Base-by-base conservation (phyloP, 805 yeast species). In the Saturnispora hagleri region DNA sequence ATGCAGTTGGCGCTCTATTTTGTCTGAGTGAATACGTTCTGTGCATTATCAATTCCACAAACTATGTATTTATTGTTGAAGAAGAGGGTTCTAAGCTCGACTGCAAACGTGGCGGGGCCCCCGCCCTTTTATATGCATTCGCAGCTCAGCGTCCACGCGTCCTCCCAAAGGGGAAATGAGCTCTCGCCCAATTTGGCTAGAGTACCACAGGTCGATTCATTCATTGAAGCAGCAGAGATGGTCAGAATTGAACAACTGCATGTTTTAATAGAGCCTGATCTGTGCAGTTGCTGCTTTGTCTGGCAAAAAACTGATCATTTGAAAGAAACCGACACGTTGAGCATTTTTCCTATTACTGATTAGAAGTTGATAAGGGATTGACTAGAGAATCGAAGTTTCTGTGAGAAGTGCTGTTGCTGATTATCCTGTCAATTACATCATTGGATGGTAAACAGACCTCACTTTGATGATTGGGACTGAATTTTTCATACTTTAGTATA, bases 21-120 rank as follows among this genome's bases (percentile, higher is more conserved):
- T 81, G 75, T 80, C 91, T 83, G 65, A 86, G 72, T 20, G 93
- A 86, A 67, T 86, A 86, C 10, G 93, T 86, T 81, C 89, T 83
- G 73, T 86, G 89, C 91, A 86, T 85, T 58, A 65, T 28, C 17
- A 6, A 15, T 31, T 31, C 15, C 34, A 31, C 34, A 31, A 31
- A 31, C 34, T 31, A 31, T 31, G 42, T 38, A 38, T 38, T 17
- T 24, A 38, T 18, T 10, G 20, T 36, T 10, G 40, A 36, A 36
- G 40, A 17, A 36, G 40, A 31, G 15, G 15, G 13, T 10, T 10
- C 5, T 12, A 10, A 31, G 9, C n/a, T 31, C 34, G 12, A 10
- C 34, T 31, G 34, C 15, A 13, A 38, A 38, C 42, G 42, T 38
- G 42, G 42, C 42, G 44, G 44, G 44, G 31, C 31, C 44, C 44